A percentile compares a stretch with the other conserved stretches of the same genome.
These are phyloP conservation scores for Debaryomycetaceae sp. DNA, from an alignment of 1,139 yeast species.

Conservation along the genomic window DNA sequence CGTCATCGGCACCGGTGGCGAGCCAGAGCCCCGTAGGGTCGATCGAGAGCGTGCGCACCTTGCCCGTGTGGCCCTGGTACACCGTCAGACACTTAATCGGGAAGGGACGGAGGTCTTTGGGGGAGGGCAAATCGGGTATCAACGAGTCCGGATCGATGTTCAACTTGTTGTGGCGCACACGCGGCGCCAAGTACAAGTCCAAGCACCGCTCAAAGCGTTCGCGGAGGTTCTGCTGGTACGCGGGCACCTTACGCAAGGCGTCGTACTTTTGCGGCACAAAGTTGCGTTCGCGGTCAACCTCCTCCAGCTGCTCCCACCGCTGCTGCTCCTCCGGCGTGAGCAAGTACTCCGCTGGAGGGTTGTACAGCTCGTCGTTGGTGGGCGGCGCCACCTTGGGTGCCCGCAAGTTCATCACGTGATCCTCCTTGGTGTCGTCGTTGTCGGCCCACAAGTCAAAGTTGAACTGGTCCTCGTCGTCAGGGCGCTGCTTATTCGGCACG, in stretches of 20 bases:
- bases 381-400: constrained; percentile 98
- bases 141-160: constrained; percentile 95
- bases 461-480: constrained; percentile 43
- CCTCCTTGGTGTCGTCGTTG: constrained; percentile 49
- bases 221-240: constrained; percentile 77
- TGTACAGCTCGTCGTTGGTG: constrained; percentile 91
- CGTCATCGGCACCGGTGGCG: constrained; percentile 98
- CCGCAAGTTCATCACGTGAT: constrained; percentile 84
- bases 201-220: constrained; percentile 92
- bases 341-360: constrained; percentile 95
- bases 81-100: constrained; percentile 87
- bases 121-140: constrained; percentile 94
- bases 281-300: constrained; percentile 73
- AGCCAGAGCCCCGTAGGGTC: constrained; percentile 93
- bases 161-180: constrained; percentile 86
- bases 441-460: constrained; percentile 86
- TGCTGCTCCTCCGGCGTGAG: constrained; percentile 73
- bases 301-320: constrained; percentile 68
- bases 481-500: constrained; percentile 56
- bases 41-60: constrained; percentile 74
- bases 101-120: constrained; percentile 96
- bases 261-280: constrained; percentile 79
- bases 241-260: constrained; percentile 89
- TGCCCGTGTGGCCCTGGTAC: constrained; percentile 78
- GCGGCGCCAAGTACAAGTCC: constrained; percentile 92